These are phyloP conservation scores for Aspergillus fructus DNA, from an alignment of 2,329 filamentous ascomycete species.

Conservation along the genomic window DNA sequence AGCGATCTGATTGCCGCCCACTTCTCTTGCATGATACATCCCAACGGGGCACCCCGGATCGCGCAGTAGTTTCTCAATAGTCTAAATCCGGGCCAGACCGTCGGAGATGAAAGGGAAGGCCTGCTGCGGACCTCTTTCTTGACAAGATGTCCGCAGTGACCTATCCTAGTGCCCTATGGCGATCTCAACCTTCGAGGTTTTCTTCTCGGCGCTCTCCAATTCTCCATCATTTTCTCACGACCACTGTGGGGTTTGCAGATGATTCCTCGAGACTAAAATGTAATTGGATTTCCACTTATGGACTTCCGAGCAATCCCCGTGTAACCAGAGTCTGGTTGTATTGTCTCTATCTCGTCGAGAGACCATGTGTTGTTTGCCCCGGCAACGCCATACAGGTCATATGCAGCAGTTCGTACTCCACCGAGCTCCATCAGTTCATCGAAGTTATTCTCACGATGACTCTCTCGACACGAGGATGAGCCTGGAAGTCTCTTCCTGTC, in stretches of 20 bases:
- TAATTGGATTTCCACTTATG: too few relatives aligned
- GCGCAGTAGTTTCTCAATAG: not conserved
- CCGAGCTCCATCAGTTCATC: not conserved
- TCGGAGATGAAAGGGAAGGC: not conserved
- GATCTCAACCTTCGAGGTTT: not conserved
- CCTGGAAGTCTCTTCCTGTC: not conserved
- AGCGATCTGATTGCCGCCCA: conserved; percentile 1
- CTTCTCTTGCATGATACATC: not conserved
- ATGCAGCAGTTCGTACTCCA: not conserved
- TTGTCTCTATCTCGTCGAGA: too few relatives aligned
- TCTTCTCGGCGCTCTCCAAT: not conserved
- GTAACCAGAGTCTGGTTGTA: too few relatives aligned
- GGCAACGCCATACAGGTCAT: too few relatives aligned
- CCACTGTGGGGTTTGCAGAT: not conserved
- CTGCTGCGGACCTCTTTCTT: not conserved
- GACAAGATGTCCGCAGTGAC: not conserved
- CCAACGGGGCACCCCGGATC: not conserved
- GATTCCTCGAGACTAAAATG: too few relatives aligned
- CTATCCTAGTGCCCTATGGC: not conserved
- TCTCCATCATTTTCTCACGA: not conserved
- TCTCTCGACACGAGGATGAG: not conserved
- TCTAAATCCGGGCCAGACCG: not conserved
- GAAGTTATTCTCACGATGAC: not conserved
- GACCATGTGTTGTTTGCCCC: too few relatives aligned
- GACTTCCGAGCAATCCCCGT: too few relatives aligned